Conservation (phyloP, 768 basidiomycete genomes). For the Leccinum obscurum region DNA sequence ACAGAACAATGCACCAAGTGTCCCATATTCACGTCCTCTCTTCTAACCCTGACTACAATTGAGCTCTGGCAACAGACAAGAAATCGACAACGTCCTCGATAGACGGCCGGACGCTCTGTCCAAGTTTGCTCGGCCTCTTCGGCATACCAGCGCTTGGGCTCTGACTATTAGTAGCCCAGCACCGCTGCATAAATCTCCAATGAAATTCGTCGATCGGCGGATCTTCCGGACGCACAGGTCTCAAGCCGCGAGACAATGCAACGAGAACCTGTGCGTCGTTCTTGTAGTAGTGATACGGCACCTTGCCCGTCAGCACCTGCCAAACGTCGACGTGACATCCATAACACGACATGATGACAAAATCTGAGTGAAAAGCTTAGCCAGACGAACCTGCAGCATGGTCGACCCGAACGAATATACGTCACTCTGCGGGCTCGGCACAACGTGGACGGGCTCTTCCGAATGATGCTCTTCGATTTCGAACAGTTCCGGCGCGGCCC, state of each 20-base stretch:
- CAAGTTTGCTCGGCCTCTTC: neutral
- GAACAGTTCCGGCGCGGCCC: conserved; percentile 48
- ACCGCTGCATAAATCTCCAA: conserved; percentile 24
- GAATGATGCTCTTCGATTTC: conserved; percentile 27
- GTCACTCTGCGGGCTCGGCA: conserved; percentile 35
- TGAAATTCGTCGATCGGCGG: conserved; percentile 5
- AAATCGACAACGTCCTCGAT: conserved; percentile 22
- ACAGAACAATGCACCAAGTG: conserved; percentile 1
- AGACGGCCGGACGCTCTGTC: conserved; percentile 9
- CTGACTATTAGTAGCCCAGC: conserved; percentile 28
- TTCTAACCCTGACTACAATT: neutral
- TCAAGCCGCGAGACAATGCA: conserved; percentile 16
- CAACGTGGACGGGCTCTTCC: conserved; percentile 7
- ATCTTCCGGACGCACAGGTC: conserved; percentile 9
- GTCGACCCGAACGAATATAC: conserved; percentile 44
- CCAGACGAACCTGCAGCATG: conserved; percentile 28
- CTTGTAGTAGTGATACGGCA: conserved; percentile 26
- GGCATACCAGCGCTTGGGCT: neutral
- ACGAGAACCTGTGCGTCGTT: conserved; percentile 26
- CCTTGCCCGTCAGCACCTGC: conserved; percentile 30
- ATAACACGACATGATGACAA: neutral
- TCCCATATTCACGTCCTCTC: neutral
- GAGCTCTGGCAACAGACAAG: conserved; percentile 8
- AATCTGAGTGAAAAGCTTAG: neutral
- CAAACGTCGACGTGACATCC: neutral